Conservation (phyloP, 139 green algal genomes). For the Zygnema circumcarinatum region DNA sequence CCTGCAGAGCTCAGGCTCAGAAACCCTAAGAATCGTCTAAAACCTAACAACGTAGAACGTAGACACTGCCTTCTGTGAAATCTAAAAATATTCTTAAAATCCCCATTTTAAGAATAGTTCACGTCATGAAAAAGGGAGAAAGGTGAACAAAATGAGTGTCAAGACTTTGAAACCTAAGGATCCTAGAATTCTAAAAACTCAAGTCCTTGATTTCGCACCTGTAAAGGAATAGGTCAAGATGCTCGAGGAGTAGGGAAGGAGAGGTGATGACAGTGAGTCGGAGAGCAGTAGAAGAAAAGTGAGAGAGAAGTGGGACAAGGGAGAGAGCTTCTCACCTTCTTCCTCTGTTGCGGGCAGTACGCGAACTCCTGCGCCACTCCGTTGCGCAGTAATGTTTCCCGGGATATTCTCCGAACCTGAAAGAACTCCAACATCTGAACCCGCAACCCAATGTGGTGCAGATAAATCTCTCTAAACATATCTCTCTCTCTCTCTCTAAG, state of each 20-base stretch:
- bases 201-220: not conserved
- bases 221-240: not conserved
- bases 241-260: not conserved
- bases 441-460: no score
- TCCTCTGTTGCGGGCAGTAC: constrained; percentile 13
- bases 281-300: not conserved
- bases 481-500: no score
- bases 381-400: constrained; percentile 68
- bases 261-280: not conserved
- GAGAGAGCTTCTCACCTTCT: constrained; percentile 2
- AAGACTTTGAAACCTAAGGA: not conserved
- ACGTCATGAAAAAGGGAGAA: not conserved
- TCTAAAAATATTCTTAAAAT: not conserved
- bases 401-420: constrained; percentile 66
- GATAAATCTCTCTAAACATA: no score
- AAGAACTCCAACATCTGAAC: constrained; percentile 68
- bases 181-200: not conserved
- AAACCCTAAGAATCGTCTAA: no score
- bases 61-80: no score
- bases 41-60: no score
- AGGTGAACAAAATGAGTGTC: not conserved
- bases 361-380: constrained; percentile 60
- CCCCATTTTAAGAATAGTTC: not conserved
- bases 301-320: not conserved
- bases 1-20: no score